Evolutionary conservation across 2,329 filamentous ascomycete genomes (phyloP).

Genomic region (Fusarium multiceps): DNA sequence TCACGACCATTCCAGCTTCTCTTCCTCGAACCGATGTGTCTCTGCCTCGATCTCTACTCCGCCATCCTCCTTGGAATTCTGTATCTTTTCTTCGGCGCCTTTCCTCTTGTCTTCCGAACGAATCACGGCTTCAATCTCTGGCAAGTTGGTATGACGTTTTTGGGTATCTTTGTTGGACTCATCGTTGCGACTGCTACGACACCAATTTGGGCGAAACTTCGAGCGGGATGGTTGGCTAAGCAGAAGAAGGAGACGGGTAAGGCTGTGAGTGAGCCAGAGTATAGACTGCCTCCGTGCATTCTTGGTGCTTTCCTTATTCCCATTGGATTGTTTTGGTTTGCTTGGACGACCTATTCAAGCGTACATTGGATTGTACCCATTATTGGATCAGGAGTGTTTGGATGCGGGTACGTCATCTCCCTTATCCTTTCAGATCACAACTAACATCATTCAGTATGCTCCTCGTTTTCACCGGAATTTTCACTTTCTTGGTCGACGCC

Average conservation of each 20-base stretch:
- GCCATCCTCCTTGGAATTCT: slow-evolving; percentile 84
- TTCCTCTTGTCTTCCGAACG: slow-evolving; percentile 78
- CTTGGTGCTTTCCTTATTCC: slow-evolving; percentile 29
- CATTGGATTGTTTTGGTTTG: slow-evolving; percentile 32
- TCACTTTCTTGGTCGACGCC: slow-evolving; percentile 39
- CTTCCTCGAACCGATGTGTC: slow-evolving; percentile 80
- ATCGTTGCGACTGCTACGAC: slow-evolving; percentile 7
- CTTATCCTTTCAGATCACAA: accelerated
- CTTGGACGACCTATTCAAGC: slow-evolving; percentile 21
- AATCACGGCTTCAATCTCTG: slow-evolving; percentile 79
- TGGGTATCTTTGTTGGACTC: slow-evolving; percentile 27
- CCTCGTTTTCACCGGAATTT: slow-evolving; percentile 26
- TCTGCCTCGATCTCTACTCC: slow-evolving; percentile 80
- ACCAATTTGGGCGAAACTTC: slow-evolving; percentile 30
- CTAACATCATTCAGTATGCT: slow-evolving; percentile 3
- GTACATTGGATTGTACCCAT: slow-evolving; percentile 38
- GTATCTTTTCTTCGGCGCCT: slow-evolving; percentile 88
- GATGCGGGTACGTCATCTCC: slow-evolving; percentile 25
- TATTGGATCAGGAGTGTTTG: slow-evolving; percentile 30
- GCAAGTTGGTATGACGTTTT: slow-evolving; percentile 51
- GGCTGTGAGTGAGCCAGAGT: slow-evolving; percentile 26
- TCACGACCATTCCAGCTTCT: slow-evolving; percentile 78
- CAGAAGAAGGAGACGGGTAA: slow-evolving; percentile 26
- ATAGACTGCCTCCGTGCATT: slow-evolving; percentile 20
- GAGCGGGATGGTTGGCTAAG: neutral